Base-by-base conservation (phyloP, 148 eudicot genomes). In the Selenicereus undatus region DNA sequence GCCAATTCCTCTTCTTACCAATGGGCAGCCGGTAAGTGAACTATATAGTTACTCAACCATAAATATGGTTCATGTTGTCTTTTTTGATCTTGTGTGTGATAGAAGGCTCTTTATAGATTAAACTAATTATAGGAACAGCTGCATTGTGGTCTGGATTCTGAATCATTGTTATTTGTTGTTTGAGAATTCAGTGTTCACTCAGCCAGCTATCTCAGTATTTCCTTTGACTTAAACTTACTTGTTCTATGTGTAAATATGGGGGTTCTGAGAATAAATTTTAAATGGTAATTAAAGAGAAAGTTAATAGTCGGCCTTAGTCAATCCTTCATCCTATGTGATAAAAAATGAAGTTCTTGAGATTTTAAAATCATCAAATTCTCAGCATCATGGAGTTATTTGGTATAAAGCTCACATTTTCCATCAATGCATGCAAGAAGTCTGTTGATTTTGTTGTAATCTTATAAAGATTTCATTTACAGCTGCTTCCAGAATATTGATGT, bases 1-100 rank as follows among this genome's bases (percentile, higher is more conserved):
- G 79, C 93, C 98, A 13, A 90, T 95, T 83, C 97, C 92, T 82
- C 96, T 91, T 77, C 97, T 95, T 72, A 95, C 98, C 58, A 86
- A 93, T 87, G 97, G 97, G 76, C 92, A 88, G 76, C 85, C 84
- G 80, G 98, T 93, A 88, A 81, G 91, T 87, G 70, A 74, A 79
- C 48, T 43, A 30, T 27, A 14, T 8, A 71, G 73, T 65, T 78
- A 72, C 62, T 70, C 48, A 12, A 29, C 26, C 42, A 22, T 2
- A 48, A 30, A 51, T 64, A 26, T 79, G 29, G 30, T 43, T 69
- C 73, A 45, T 79, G 70, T 35, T 36, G 22, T 2, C 29, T 80
- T 51, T 43, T n/a, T n/a, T 10, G 0, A n/a, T 42, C 26, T 62
- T 56, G 73, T 73, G 14, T 66, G 62, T 54, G 32, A 36, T 76